These are phyloP conservation scores for Aegilops tauschii DNA, from an alignment of 176 grass and related monocot species.

Conservation along the genomic window DNA sequence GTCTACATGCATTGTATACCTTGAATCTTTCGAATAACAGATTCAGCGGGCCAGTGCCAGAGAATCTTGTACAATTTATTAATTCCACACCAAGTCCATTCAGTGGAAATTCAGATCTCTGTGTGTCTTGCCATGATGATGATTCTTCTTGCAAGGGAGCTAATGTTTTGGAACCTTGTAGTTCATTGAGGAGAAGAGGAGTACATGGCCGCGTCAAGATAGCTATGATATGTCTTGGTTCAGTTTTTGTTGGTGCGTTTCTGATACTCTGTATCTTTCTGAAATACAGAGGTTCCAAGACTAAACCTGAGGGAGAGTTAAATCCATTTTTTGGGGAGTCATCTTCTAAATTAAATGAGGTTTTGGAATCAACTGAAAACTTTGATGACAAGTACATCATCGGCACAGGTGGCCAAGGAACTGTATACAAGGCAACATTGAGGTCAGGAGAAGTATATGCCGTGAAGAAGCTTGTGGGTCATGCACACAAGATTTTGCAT, in stretches of 20 bases:
- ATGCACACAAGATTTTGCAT: constrained; percentile 35
- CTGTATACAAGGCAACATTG: constrained; percentile 62
- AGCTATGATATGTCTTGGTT: constrained; percentile 46
- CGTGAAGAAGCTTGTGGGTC: constrained; percentile 57
- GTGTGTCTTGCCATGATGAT: constrained; percentile 30
- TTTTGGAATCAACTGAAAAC: constrained; percentile 60
- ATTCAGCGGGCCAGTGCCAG: constrained; percentile 49
- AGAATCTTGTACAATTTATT: constrained; percentile 43
- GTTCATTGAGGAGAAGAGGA: constrained; percentile 15
- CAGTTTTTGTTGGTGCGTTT: constrained; percentile 20
- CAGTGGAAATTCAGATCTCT: constrained; percentile 53
- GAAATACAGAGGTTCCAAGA: constrained; percentile 6
- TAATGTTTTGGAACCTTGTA: constrained; percentile 41
- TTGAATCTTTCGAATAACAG: constrained; percentile 65
- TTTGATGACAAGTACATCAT: constrained; percentile 57
- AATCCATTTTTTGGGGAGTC: constrained; percentile 32
- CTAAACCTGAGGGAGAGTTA: constrained; percentile 11
- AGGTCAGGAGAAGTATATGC: constrained; percentile 55
- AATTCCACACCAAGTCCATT: constrained; percentile 47
- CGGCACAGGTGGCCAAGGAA: constrained; percentile 62
- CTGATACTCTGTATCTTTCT: constrained; percentile 34
- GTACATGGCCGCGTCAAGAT: constrained; percentile 12
- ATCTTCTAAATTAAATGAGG: constrained; percentile 49
- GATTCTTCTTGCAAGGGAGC: constrained; percentile 38
- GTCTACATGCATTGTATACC: constrained; percentile 35